Base-by-base conservation (phyloP, 2,329 filamentous ascomycete genomes). In the Epicoccum sorghinum region DNA sequence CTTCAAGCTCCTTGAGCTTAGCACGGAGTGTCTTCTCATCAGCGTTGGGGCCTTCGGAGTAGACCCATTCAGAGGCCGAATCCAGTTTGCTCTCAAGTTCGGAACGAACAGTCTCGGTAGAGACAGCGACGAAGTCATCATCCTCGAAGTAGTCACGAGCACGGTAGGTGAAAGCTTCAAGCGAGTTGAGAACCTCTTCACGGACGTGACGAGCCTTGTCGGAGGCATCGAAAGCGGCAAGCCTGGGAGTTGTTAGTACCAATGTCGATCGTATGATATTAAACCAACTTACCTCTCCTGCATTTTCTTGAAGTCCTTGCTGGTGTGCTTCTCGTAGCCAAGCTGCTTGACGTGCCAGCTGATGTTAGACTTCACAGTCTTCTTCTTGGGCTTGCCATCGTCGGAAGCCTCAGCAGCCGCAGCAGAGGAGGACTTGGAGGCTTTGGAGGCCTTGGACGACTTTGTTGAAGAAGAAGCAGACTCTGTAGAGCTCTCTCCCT, bases 91-190 rank as follows among this genome's bases (percentile, higher is more conserved):
- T 79, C 64, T 89, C 83, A 10, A 98, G 82, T n/a, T 78, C 76
- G 6, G 81, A 73, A 41, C 91, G 85, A 69, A 92, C 84, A 18
- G 84, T 82, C 3, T 85, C 79, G 8, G 89, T 93, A 29, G 92
- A 89, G 3, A 83, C 85, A 10, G 82, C 82, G 47, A 89, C 79
- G 71, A 97, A 98, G 1, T 82, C 81, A 42, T 90, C 86, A 56
- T 89, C 88, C 37, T 91, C 88, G 2, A 97, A 81, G 39, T 96
- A 82, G 73, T 97, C 92, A 24, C 92, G 88, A 25, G 90, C 85
- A 68, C 87, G 89, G 81, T 99, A 99, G 12, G 93, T 96, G 75
- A 89, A 98, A 10, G 84, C 88, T 76, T 99, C 95, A n/a, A 99
- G 85, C 61, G 90, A 89, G 77, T 98, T 99, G 52, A 97, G 80